Percentiles rank a stretch among this genome's conserved stretches.
Evolutionary conservation across 495 filamentous ascomycete species (phyloP).

Genomic region (Podospora conica): DNA sequence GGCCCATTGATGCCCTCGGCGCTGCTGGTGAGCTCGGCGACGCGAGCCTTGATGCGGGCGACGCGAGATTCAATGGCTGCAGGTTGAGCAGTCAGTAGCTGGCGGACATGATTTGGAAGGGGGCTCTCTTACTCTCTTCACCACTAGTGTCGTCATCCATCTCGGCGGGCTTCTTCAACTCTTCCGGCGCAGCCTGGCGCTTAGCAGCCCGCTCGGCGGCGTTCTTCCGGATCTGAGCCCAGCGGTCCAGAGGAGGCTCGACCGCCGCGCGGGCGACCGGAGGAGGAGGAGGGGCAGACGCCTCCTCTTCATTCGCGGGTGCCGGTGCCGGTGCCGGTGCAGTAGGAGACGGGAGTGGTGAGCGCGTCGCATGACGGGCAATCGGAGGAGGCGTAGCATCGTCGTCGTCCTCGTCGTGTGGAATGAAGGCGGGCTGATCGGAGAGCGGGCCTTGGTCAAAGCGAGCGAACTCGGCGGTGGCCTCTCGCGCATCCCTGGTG

Average conservation of each 20-base stretch:
- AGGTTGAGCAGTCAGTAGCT: not conserved
- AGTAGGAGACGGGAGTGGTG: slow-evolving; percentile 18
- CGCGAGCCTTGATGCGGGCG: slow-evolving; percentile 93
- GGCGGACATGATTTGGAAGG: not conserved
- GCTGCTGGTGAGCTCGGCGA: slow-evolving; percentile 86
- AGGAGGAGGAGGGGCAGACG: slow-evolving; percentile 22
- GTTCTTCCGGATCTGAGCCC: slow-evolving; percentile 94
- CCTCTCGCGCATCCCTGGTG: slow-evolving; percentile 58
- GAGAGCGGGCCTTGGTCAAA: slow-evolving; percentile 87
- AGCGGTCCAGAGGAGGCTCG: slow-evolving; percentile 59
- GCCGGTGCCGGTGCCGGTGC: not conserved
- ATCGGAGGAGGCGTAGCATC: slow-evolving; percentile 42
- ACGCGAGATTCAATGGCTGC: slow-evolving; percentile 91
- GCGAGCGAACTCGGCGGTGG: slow-evolving; percentile 66
- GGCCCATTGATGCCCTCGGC: slow-evolving; percentile 16
- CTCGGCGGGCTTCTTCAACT: slow-evolving; percentile 48
- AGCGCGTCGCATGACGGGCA: slow-evolving; percentile 26
- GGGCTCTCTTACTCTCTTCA: slow-evolving; percentile 75
- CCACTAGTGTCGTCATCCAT: slow-evolving; percentile 80
- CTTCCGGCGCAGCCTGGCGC: slow-evolving; percentile 52
- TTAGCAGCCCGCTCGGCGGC: slow-evolving; percentile 70
- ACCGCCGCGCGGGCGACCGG: slow-evolving; percentile 5
- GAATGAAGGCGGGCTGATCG: slow-evolving; percentile 81
- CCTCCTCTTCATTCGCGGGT: slow-evolving; percentile 7
- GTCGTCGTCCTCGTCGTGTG: slow-evolving; percentile 48